These are phyloP conservation scores for Phytophthora quininea DNA, from an alignment of 352 stramenopile species.

Conservation along the genomic window DNA sequence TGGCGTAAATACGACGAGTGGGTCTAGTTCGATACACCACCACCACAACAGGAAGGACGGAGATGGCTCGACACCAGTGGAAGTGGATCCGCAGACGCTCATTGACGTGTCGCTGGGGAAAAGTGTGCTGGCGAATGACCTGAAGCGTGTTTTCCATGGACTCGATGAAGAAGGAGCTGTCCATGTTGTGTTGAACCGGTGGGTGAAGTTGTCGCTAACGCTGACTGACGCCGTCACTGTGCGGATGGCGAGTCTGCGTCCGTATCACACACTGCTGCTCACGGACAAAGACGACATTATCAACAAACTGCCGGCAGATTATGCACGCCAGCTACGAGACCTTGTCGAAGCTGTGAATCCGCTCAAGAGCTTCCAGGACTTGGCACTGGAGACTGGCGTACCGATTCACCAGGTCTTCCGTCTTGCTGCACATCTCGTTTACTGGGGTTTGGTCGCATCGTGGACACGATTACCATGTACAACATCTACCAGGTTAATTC, in stretches of 20 bases:
- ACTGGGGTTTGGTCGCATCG: slow-evolving; percentile 83
- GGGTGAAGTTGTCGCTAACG: slow-evolving; percentile 87
- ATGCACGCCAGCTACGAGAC: slow-evolving; percentile 76
- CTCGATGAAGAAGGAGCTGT: slow-evolving; percentile 74
- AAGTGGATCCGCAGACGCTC: slow-evolving; percentile 82
- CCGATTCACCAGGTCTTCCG: slow-evolving; percentile 86
- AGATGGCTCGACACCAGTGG: slow-evolving; percentile 36
- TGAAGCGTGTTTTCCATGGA: slow-evolving; percentile 86
- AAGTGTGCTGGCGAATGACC: slow-evolving; percentile 84
- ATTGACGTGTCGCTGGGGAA: slow-evolving; percentile 82
- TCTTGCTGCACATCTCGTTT: slow-evolving; percentile 81
- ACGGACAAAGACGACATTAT: slow-evolving; percentile 70
- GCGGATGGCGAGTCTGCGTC: slow-evolving; percentile 65
- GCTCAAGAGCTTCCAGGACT: slow-evolving; percentile 86
- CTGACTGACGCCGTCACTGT: slow-evolving; percentile 71
- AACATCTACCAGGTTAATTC: slow-evolving; percentile 87
- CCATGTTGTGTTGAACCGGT: slow-evolving; percentile 86
- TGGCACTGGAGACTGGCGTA: slow-evolving; percentile 77
- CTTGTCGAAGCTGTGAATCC: slow-evolving; percentile 80
- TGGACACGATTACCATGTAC: slow-evolving; percentile 86
- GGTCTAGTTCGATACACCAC: slow-evolving; percentile 30
- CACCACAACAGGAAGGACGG: slow-evolving; percentile 46
- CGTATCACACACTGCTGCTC: slow-evolving; percentile 86
- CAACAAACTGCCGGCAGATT: slow-evolving; percentile 66
- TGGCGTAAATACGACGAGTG: slow-evolving; percentile 17